Base-by-base conservation (phyloP, 2,329 filamentous ascomycete genomes). In the Septoria petroselini region DNA sequence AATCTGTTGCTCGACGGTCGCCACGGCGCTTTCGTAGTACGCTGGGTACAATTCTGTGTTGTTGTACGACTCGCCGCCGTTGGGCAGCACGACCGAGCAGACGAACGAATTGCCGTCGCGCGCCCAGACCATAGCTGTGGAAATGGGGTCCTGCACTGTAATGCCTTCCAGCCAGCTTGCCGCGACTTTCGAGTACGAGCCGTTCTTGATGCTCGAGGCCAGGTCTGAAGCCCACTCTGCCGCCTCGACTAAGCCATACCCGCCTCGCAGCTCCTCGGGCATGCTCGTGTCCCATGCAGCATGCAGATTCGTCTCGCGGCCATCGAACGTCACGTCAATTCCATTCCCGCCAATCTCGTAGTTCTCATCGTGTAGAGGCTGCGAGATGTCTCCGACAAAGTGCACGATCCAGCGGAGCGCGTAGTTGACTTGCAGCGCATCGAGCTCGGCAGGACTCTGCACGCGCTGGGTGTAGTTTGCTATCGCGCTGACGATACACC, bases 341-440 rank as follows among this genome's bases (percentile, higher is more conserved):
- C 59, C 62, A 58, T 75, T 75, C 27, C 72, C 73, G 39, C 73
- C 73, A 5, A 71, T 54, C 5, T 68, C 70, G 11, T 70, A 61
- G 33, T 67, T 70, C 61, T 81, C 77, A 9, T 75, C 74, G 58
- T 81, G 79, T 41, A 94, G 72, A 0, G 85, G 86, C 63, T 90
- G 89, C 0, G 58, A 54, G 44, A 65, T 63, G 65, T 95, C 89
- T 49, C 88, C 80, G 8, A 93, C 70, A 60, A 79, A 77, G 48
- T 70, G 76, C 17, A 80, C 66, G 45, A 80, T 63, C 65, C 75
- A 79, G 49, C 72, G 70, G 15, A 80, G 60, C 0, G 75, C 75
- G 41, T 73, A 70, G 50, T 70, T 68, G 31, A 45, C 73, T 66
- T 14, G 50, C 54, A 6, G 59, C 55, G 38, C 62, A 56, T 29